Evolutionary conservation across 2,329 filamentous ascomycete genomes (phyloP), one percentile per base, ranked within the genome.

Genomic region (Pestalotiopsis sp.): DNA sequence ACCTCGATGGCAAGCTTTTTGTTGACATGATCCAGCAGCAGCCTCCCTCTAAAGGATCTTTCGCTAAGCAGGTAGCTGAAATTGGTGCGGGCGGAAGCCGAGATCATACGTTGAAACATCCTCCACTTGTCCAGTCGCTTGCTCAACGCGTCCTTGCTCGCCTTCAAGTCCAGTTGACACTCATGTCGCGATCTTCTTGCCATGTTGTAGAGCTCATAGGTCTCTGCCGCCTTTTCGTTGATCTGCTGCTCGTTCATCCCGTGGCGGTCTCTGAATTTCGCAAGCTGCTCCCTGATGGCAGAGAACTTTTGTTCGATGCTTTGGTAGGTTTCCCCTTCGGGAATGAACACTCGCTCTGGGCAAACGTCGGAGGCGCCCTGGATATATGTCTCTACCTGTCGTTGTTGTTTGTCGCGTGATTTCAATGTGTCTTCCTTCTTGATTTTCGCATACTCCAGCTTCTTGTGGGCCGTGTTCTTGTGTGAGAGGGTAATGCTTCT

Each of bases 11-110:
- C 90, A 48, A 99, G 87, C 67, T 87, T 84, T 73, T 91, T 91
- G n/a, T 85, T 78, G 62, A 84, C 82, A 80, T 98, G 95, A 74
- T 97, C 90, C 56, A 97, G 87, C 24, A 90, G 83, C 67, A 99
- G 87, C 70, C 88, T 88, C 67, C 96, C 96, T 58, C 94, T 89
- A 81, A 97, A 99, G 24, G 92, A 91, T 74, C 96, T 90, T 80
- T 98, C 94, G 75, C 91, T 93, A 68, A 99, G 88, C 14, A 98
- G 86, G 75, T 96, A 97, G 65, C 88, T 91, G 80, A 99, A 99
- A 69, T 93, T 93, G 65, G 92, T 91, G 63, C 94, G 91, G 59
- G 96, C 93, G 66, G 92, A 89, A n/a, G 91, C 89, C 48, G 94
- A 95, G 74, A 99, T 98, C 72, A 90, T 88, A 30, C 90, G 87